Evolutionary conservation across 2,329 filamentous ascomycete species (phyloP).

Genomic region (Curvularia sp.): DNA sequence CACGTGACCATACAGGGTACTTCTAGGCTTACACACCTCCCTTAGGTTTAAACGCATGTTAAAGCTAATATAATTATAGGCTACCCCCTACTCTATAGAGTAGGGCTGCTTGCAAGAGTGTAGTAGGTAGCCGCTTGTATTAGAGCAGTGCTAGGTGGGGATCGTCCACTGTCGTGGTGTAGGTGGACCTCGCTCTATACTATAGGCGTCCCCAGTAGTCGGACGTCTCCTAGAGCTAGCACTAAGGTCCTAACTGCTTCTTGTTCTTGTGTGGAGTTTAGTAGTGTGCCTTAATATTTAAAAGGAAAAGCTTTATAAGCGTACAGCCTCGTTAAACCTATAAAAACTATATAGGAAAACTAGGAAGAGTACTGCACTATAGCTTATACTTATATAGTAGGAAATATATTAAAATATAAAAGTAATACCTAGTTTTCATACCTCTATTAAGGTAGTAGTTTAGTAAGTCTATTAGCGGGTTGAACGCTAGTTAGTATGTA

Average conservation of each 20-base stretch:
- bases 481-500: not conserved
- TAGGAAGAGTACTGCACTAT: conserved; percentile 7
- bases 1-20: too few relatives aligned
- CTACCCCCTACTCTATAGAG: too few relatives aligned
- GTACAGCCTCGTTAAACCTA: too few relatives aligned
- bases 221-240: conserved; percentile 2
- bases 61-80: too few relatives aligned
- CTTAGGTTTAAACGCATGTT: too few relatives aligned
- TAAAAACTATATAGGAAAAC: not conserved
- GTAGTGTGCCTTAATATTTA: not conserved
- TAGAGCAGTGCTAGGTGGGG: too few relatives aligned
- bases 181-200: conserved; percentile 5
- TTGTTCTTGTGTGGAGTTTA: conserved; percentile 10
- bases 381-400: conserved; percentile 2
- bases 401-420: conserved; percentile 6
- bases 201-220: conserved; percentile 4
- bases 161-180: too few relatives aligned
- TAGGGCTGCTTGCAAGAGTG: too few relatives aligned
- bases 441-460: not conserved
- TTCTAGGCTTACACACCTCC: too few relatives aligned
- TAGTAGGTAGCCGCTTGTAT: too few relatives aligned
- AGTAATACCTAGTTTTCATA: not conserved
- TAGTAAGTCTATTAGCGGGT: not conserved
- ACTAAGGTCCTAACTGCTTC: conserved; percentile 8
- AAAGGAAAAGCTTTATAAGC: too few relatives aligned